Percentiles rank a stretch among this genome's conserved stretches.
phyloP scores from a whole-genome alignment of 805 yeast species.

The Candida suzukii region DNA sequence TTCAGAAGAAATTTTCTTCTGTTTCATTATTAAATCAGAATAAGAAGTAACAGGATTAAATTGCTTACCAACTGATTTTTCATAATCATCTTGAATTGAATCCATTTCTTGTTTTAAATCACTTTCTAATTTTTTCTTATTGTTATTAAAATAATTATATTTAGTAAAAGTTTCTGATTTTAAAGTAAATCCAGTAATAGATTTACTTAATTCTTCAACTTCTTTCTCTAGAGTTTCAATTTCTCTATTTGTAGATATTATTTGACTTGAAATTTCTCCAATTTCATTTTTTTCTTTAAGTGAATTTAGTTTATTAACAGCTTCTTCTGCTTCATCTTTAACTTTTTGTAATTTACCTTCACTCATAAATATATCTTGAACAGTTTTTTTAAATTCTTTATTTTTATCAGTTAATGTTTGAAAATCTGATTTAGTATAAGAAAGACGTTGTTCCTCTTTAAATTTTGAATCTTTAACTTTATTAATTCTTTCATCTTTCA shows the following conservation, averaged over 20 bases:
- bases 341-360: slow-evolving; percentile 43
- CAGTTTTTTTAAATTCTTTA: slow-evolving; percentile 27
- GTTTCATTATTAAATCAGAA: slow-evolving; percentile 1
- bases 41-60: not conserved
- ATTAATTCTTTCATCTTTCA: slow-evolving; percentile 12
- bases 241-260: slow-evolving; percentile 30
- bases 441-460: slow-evolving; percentile 35
- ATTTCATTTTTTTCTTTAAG: slow-evolving; percentile 23
- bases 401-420: slow-evolving; percentile 28
- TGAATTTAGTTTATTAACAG: slow-evolving; percentile 20
- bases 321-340: slow-evolving; percentile 31
- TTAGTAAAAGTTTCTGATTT: slow-evolving; percentile 56
- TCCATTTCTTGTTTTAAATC: slow-evolving; percentile 4
- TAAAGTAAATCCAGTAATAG: slow-evolving; percentile 43
- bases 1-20: not conserved
- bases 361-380: slow-evolving; percentile 31
- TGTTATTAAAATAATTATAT: slow-evolving; percentile 36
- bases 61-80: not conserved
- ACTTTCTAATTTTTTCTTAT: slow-evolving; percentile 14
- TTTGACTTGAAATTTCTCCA: slow-evolving; percentile 23
- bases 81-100: slow-evolving; percentile 1
- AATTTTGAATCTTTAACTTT: slow-evolving; percentile 13
- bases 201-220: slow-evolving; percentile 45
- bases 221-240: slow-evolving; percentile 32
- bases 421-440: slow-evolving; percentile 36